Conservation (phyloP, 805 yeast species). For the Wickerhamomyces chaumierensis region DNA sequence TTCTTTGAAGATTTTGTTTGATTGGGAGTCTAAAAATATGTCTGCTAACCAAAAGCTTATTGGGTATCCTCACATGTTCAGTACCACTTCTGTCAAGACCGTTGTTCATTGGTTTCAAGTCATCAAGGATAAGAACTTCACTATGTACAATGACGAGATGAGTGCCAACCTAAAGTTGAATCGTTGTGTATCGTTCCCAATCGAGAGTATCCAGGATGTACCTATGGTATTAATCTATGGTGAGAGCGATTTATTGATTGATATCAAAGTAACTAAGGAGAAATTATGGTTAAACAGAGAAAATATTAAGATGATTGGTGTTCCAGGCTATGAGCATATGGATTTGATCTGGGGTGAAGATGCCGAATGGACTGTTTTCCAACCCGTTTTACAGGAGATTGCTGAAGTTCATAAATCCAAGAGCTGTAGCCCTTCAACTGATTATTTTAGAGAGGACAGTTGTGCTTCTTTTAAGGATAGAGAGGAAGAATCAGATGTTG, state of each 20-base stretch:
- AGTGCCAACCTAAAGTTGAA: background rate
- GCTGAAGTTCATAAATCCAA: constrained; percentile 26
- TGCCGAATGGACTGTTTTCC: constrained; percentile 30
- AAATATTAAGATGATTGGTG: constrained; percentile 26
- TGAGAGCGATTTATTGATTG: constrained; percentile 56
- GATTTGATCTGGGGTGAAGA: constrained; percentile 72
- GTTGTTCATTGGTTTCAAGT: constrained; percentile 85
- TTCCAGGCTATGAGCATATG: constrained; percentile 60
- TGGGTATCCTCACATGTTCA: constrained; percentile 71
- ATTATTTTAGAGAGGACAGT: too few relatives aligned
- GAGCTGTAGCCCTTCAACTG: too few relatives aligned
- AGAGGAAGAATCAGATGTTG: too few relatives aligned
- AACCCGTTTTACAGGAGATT: constrained; percentile 35
- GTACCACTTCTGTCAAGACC: constrained; percentile 71
- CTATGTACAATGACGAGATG: constrained; percentile 56
- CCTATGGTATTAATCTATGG: constrained; percentile 62
- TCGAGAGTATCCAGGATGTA: constrained; percentile 34
- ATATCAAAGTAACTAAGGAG: constrained; percentile 46
- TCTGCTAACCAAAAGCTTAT: constrained; percentile 53
- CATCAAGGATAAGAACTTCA: constrained; percentile 54
- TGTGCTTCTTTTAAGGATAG: background rate
- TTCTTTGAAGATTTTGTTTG: constrained; percentile 49
- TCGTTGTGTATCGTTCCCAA: background rate
- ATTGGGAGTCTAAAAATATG: constrained; percentile 64
- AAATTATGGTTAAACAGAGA: constrained; percentile 34